A percentile compares a stretch with the other conserved stretches of the same genome.
Evolutionary conservation across 148 eudicot genomes (phyloP).

Genomic region (Rhododendron ferrugineum): DNA sequence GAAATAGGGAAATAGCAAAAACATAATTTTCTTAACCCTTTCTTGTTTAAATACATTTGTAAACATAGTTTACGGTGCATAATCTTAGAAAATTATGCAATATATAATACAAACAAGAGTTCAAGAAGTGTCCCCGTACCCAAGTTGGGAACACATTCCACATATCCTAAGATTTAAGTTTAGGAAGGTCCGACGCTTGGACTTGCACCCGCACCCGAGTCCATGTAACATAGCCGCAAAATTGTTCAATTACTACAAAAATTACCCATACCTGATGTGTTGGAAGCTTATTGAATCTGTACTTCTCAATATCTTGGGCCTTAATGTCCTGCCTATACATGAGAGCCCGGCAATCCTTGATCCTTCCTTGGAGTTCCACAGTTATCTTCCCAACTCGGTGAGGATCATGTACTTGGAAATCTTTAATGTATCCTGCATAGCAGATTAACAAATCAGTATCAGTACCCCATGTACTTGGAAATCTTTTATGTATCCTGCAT

Average conservation of each 20-base stretch:
- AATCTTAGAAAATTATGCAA: too few species aligned
- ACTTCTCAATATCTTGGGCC: slow-evolving; percentile 64
- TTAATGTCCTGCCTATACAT: slow-evolving; percentile 85
- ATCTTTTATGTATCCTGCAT: slow-evolving; percentile 78
- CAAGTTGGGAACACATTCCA: too few species aligned
- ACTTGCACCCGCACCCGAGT: too few species aligned
- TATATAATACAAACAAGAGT: too few species aligned
- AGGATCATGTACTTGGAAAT: slow-evolving; percentile 64
- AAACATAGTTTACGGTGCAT: too few species aligned
- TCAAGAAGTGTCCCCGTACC: too few species aligned
- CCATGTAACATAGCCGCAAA: too few species aligned
- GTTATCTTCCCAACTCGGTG: slow-evolving; percentile 77
- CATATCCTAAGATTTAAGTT: too few species aligned
- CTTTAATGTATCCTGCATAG: slow-evolving; percentile 73
- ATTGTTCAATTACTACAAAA: background rate
- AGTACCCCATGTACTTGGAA: slow-evolving; percentile 39
- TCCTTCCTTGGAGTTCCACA: slow-evolving; percentile 78
- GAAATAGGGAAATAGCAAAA: too few species aligned
- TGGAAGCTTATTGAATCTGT: slow-evolving; percentile 59
- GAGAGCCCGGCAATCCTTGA: slow-evolving; percentile 77
- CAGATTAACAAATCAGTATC: background rate
- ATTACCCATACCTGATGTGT: slow-evolving; percentile 58
- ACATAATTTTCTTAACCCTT: too few species aligned
- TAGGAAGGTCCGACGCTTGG: too few species aligned
- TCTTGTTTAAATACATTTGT: too few species aligned